phyloP scores from a whole-genome alignment of 768 basidiomycete genomes.

The Cystobasidium onofrii region DNA sequence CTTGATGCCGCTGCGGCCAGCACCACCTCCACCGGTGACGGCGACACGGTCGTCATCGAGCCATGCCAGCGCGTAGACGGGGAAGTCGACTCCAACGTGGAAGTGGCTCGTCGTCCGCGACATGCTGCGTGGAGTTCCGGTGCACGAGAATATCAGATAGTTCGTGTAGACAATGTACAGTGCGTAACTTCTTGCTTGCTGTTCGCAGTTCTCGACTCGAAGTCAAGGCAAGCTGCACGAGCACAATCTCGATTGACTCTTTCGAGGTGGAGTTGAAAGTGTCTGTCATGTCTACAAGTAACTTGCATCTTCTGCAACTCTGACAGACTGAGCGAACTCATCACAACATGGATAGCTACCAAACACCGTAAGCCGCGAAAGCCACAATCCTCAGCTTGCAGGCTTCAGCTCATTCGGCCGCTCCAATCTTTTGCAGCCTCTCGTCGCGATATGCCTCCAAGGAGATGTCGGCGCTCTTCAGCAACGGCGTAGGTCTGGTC shows the following conservation, averaged over 20 bases:
- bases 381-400: neutral
- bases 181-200: neutral
- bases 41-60: slow-evolving; percentile 12
- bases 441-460: slow-evolving; percentile 94
- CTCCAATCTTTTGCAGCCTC: slow-evolving; percentile 32
- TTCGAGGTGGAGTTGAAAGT: too few relatives aligned
- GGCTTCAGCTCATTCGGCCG: neutral
- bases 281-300: too few relatives aligned
- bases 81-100: slow-evolving; percentile 20
- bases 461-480: slow-evolving; percentile 96
- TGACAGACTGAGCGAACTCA: too few relatives aligned
- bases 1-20: slow-evolving; percentile 77
- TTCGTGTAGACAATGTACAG: neutral
- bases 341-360: slow-evolving; percentile 38
- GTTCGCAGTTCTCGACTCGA: neutral
- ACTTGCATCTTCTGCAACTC: too few relatives aligned
- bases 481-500: slow-evolving; percentile 62
- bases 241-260: neutral
- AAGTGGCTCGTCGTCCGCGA: slow-evolving; percentile 12
- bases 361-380: slow-evolving; percentile 39
- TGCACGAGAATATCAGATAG: too few relatives aligned
- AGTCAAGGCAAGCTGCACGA: neutral
- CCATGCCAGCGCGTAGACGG: slow-evolving; percentile 26
- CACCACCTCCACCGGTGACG: slow-evolving; percentile 63
- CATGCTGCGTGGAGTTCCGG: too few relatives aligned